Evolutionary conservation across 1,139 yeast species (phyloP).

Genomic region (Blastobotrys raffinosifermentans): DNA sequence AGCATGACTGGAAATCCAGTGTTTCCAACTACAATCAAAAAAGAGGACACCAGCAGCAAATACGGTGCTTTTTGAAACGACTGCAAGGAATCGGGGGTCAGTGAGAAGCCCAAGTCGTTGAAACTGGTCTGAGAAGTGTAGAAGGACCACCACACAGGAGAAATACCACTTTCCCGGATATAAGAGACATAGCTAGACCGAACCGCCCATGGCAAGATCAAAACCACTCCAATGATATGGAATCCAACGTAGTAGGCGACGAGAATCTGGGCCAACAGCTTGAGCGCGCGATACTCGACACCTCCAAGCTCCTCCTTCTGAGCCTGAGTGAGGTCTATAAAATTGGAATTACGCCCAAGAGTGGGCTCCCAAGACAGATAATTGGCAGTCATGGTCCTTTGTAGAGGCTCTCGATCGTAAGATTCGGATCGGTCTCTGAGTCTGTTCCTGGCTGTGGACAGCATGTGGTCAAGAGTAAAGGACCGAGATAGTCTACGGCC

Average conservation of each 20-base stretch:
- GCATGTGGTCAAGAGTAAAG: slow-evolving; percentile 22
- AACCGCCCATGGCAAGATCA: slow-evolving; percentile 64
- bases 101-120: slow-evolving; percentile 76
- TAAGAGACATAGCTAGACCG: slow-evolving; percentile 39
- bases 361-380: slow-evolving; percentile 91
- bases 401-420: slow-evolving; percentile 7
- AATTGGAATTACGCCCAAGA: slow-evolving; percentile 91
- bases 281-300: slow-evolving; percentile 88
- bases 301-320: slow-evolving; percentile 97
- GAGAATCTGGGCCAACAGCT: slow-evolving; percentile 63
- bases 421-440: slow-evolving; percentile 4
- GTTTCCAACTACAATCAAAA: slow-evolving; percentile 81
- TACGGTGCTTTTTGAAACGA: slow-evolving; percentile 59
- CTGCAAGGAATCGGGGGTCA: slow-evolving; percentile 73
- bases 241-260: slow-evolving; percentile 68
- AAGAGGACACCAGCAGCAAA: slow-evolving; percentile 54
- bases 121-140: slow-evolving; percentile 75
- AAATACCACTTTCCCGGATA: slow-evolving; percentile 50
- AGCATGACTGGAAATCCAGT: slow-evolving; percentile 86
- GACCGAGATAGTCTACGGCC: slow-evolving; percentile 13
- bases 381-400: slow-evolving; percentile 32
- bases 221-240: slow-evolving; percentile 53
- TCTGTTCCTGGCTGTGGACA: slow-evolving; percentile 11
- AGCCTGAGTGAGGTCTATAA: slow-evolving; percentile 69
- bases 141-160: slow-evolving; percentile 89